These are phyloP conservation scores for Aspergillus neoniger DNA, from an alignment of 2,329 filamentous ascomycete genomes.

Conservation along the genomic window DNA sequence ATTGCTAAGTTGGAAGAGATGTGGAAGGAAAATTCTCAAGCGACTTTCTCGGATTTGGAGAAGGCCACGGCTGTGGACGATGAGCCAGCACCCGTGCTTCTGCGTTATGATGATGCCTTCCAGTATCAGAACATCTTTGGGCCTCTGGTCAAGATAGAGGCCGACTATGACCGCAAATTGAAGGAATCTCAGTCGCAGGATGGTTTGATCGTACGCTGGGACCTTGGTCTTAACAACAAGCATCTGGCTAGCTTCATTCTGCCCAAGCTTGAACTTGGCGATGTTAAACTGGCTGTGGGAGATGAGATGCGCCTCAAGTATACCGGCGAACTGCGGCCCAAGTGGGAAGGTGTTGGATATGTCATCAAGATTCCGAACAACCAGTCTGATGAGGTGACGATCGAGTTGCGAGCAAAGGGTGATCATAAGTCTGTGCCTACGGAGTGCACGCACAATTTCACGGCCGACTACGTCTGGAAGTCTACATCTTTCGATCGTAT, in stretches of 20 bases:
- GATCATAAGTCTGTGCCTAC: conserved; percentile 96
- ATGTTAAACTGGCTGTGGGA: conserved; percentile 95
- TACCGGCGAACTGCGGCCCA: conserved; percentile 84
- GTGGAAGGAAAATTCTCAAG: conserved; percentile 93
- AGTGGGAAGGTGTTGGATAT: conserved; percentile 98
- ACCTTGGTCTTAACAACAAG: conserved; percentile 94
- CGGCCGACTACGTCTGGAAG: conserved; percentile 99
- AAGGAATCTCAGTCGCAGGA: conserved; percentile 98
- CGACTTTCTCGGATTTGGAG: conserved; percentile 87
- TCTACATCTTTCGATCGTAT: conserved; percentile 98
- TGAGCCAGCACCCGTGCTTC: conserved; percentile 85
- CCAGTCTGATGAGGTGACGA: conserved; percentile 94
- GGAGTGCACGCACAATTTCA: conserved; percentile 96
- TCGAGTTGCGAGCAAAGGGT: conserved; percentile 89
- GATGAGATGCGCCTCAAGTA: conserved; percentile 98
- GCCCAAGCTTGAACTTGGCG: conserved; percentile 94
- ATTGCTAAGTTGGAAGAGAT: conserved; percentile 96
- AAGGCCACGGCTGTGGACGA: conserved; percentile 91
- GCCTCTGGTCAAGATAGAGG: conserved; percentile 97
- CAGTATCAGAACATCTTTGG: conserved; percentile 99
- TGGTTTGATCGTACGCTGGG: conserved; percentile 90
- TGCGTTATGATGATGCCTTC: conserved; percentile 95
- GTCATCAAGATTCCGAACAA: conserved; percentile 99
- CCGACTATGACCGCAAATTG: conserved; percentile 97
- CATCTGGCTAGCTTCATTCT: conserved; percentile 93